phyloP scores from a whole-genome alignment of 768 basidiomycete genomes.

The Lentinula edodes region DNA sequence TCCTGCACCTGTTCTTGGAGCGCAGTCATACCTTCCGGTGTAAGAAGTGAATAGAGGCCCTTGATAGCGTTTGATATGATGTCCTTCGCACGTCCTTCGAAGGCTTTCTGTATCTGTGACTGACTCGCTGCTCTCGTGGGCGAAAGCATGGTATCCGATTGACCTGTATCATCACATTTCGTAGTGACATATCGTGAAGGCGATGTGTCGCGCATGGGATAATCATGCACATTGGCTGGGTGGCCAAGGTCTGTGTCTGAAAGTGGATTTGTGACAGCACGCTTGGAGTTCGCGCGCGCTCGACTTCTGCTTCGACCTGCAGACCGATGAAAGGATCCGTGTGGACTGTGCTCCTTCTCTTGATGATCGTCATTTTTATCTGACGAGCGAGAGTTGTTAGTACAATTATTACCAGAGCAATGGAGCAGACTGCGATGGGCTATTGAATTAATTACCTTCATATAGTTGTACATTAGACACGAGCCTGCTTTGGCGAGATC shows the following conservation, averaged over 20 bases:
- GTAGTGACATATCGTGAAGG: neutral
- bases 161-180: neutral
- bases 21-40: neutral
- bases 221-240: neutral
- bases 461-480: neutral
- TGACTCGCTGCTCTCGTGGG: neutral
- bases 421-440: too few species aligned
- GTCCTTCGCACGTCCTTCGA: neutral
- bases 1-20: neutral
- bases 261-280: neutral
- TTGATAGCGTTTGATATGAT: conserved; percentile 1
- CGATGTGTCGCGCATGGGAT: neutral
- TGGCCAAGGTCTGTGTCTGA: neutral
- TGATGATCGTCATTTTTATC: neutral
- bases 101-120: neutral
- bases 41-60: neutral
- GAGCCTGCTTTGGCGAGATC: neutral
- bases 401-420: too few species aligned
- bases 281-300: neutral
- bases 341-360: neutral
- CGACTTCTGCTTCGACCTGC: neutral
- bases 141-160: neutral
- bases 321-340: neutral
- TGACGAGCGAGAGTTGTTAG: neutral
- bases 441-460: neutral